Percentiles rank a stretch among this genome's conserved stretches.
Evolutionary conservation across 2,329 filamentous ascomycete species (phyloP).

Genomic region (Rosellinia necatrix): DNA sequence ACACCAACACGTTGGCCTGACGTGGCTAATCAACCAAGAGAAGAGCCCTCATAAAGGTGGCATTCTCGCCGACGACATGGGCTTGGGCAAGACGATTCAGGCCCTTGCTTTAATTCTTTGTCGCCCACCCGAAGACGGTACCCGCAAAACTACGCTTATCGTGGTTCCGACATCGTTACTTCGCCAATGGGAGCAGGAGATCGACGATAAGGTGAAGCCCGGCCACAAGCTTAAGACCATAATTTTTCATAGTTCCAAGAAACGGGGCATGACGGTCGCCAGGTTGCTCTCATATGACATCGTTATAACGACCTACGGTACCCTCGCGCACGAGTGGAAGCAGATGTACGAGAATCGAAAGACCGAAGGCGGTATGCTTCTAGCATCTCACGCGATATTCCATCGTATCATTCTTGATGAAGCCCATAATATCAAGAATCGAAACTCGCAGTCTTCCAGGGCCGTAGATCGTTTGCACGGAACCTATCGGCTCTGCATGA

Average conservation of each 20-base stretch:
- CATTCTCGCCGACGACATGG: constrained; percentile 41
- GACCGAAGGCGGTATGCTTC: constrained; percentile 58
- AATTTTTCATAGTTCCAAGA: constrained; percentile 34
- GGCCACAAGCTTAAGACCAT: constrained; percentile 34
- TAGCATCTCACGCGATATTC: constrained; percentile 55
- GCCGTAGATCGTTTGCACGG: constrained; percentile 64
- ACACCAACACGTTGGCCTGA: constrained; percentile 38
- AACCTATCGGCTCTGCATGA: constrained; percentile 75
- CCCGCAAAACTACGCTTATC: constrained; percentile 38
- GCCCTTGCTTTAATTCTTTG: constrained; percentile 38
- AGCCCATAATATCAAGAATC: constrained; percentile 83
- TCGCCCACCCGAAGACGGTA: constrained; percentile 31
- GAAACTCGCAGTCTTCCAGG: constrained; percentile 63
- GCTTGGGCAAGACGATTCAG: constrained; percentile 40
- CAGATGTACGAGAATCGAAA: constrained; percentile 48
- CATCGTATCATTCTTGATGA: constrained; percentile 81
- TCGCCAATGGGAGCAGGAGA: constrained; percentile 38
- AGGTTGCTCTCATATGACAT: constrained; percentile 70
- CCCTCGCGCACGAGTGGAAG: constrained; percentile 70
- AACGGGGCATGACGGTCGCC: constrained; percentile 29
- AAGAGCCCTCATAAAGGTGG: constrained; percentile 34
- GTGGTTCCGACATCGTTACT: constrained; percentile 36
- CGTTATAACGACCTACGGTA: constrained; percentile 80
- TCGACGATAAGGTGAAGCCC: constrained; percentile 37
- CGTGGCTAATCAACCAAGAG: constrained; percentile 40